Evolutionary conservation across 306 rosid species (phyloP).

Genomic region (Abrus pulchellus): DNA sequence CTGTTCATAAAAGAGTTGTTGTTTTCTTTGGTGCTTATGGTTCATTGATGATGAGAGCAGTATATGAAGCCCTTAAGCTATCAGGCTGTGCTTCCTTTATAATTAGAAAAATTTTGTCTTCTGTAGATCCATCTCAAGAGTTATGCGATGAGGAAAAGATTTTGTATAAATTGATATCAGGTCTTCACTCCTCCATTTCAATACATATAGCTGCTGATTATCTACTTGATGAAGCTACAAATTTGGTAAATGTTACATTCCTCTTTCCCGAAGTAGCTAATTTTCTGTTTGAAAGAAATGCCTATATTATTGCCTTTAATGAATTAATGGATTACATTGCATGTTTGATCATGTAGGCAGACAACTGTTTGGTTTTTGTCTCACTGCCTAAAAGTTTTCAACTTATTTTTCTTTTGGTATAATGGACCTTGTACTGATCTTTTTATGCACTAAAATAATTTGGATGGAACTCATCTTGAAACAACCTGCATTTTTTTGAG

Average conservation of each 20-base stretch:
- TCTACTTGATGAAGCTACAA: conserved; percentile 76
- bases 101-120: conserved; percentile 23
- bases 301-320: conserved; percentile 23
- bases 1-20: conserved; percentile 3
- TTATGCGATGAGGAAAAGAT: conserved; percentile 88
- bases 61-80: conserved; percentile 35
- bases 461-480: conserved; percentile 13
- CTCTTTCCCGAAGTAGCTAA: conserved; percentile 20
- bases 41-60: conserved; percentile 6
- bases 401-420: neutral
- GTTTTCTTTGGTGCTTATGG: conserved; percentile 24
- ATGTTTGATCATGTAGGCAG: conserved; percentile 17
- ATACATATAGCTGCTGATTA: conserved; percentile 92
- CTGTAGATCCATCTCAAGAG: conserved; percentile 83
- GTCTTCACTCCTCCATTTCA: conserved; percentile 97
- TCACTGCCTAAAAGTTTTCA: neutral
- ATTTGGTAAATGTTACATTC: conserved; percentile 60
- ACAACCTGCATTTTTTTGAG: conserved; percentile 21
- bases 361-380: conserved; percentile 19
- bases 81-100: conserved; percentile 13
- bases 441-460: neutral
- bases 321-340: conserved; percentile 35
- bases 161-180: conserved; percentile 95
- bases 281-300: conserved; percentile 18
- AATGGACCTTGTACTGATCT: neutral